phyloP scores from a whole-genome alignment of 495 filamentous ascomycete genomes.

The Aspergillus leporis region DNA sequence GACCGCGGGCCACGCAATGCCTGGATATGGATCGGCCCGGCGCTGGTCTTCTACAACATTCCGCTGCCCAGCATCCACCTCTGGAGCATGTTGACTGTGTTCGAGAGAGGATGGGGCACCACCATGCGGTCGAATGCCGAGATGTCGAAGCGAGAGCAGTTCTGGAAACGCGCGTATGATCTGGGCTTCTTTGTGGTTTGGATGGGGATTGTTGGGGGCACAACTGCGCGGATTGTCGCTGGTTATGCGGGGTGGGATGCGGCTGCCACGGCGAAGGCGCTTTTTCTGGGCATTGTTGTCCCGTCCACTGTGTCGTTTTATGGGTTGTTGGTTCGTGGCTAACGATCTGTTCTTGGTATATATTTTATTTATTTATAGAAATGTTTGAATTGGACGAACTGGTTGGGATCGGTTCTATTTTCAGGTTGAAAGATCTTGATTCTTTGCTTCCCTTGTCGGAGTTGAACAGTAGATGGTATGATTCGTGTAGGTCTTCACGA shows the following conservation, averaged over 20 bases:
- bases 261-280: conserved; percentile 12
- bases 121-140: conserved; percentile 27
- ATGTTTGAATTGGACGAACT: too few relatives aligned
- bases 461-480: too few relatives aligned
- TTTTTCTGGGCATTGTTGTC: conserved; percentile 18
- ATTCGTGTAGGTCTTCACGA: too few relatives aligned
- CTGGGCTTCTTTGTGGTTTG: conserved; percentile 31
- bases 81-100: conserved; percentile 32
- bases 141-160: conserved; percentile 20
- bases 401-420: too few relatives aligned
- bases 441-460: too few relatives aligned
- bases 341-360: neutral
- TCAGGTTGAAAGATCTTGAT: too few relatives aligned
- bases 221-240: conserved; percentile 16
- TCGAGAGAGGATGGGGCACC: conserved; percentile 36
- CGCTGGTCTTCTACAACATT: conserved; percentile 33
- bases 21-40: conserved; percentile 25
- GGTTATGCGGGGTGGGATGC: conserved; percentile 19
- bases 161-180: conserved; percentile 28
- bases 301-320: conserved; percentile 23
- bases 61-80: conserved; percentile 33
- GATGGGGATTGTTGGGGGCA: conserved; percentile 30
- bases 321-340: conserved; percentile 17
- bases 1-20: conserved; percentile 24
- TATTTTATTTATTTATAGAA: neutral